These are phyloP conservation scores for Dalbergia cultrata DNA, from an alignment of 306 rosid genomes.

Conservation along the genomic window DNA sequence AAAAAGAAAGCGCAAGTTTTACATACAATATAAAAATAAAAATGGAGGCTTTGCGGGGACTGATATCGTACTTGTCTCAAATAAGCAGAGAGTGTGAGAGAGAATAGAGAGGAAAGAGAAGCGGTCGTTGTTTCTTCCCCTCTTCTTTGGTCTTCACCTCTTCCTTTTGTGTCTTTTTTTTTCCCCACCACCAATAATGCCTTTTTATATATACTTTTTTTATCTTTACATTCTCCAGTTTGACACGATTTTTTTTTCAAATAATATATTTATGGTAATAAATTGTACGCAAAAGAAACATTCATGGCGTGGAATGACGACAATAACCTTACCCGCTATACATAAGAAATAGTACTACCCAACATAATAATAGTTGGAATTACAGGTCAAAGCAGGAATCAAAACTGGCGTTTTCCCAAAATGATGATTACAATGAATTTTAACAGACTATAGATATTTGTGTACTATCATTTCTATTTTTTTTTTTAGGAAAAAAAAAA, in stretches of 20 bases:
- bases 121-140: conserved; percentile 77
- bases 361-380: conserved; percentile 34
- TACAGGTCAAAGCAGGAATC: conserved; percentile 38
- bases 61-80: conserved; percentile 69
- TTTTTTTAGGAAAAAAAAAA: neutral
- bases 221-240: conserved; percentile 35
- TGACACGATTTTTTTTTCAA: conserved; percentile 8
- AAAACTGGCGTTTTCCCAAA: conserved; percentile 40
- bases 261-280: conserved; percentile 16
- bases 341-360: conserved; percentile 7
- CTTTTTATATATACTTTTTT: conserved; percentile 48
- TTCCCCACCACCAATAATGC: conserved; percentile 64
- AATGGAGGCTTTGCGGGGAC: conserved; percentile 58
- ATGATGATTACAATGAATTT: conserved; percentile 35
- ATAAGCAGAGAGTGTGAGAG: conserved; percentile 48
- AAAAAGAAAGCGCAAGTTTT: conserved; percentile 58
- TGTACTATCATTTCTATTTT: neutral
- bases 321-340: conserved; percentile 35
- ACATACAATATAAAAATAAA: conserved; percentile 44
- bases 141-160: conserved; percentile 51
- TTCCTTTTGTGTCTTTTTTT: conserved; percentile 50
- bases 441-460: neutral
- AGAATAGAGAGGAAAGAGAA: conserved; percentile 55
- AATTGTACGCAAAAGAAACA: conserved; percentile 40
- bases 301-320: conserved; percentile 43